Base-by-base conservation (phyloP, 768 basidiomycete genomes). In the Chalciporus pseudorubinellus region DNA sequence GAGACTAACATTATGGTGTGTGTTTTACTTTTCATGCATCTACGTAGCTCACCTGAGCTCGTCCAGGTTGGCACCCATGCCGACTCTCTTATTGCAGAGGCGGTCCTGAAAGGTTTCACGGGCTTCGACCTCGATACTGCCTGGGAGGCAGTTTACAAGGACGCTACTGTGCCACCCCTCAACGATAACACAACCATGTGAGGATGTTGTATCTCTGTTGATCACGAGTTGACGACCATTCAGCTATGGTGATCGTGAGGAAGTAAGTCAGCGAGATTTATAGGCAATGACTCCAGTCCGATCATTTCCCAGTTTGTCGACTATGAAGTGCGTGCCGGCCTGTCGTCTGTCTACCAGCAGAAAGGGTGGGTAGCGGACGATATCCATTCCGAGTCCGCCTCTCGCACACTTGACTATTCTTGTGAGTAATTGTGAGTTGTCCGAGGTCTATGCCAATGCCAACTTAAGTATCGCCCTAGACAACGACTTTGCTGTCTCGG, bases 1-100 rank as follows among this genome's bases (percentile, higher is more conserved):
- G 87, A 92, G 62, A 91, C 89, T 1, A 92, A 89, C 58, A 90
- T 91, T 58, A 92, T 92, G 89, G 83, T 82, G 49, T 5, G 22
- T 29, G 21, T 18, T 8, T 34, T 36, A 12, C 10, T 31, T 31
- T 13, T 31, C 29, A 26, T 13, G 5, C 20, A 22, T 22, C 21
- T 12, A 18, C 11, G 16, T 43, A 12, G 13, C 31, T 26, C 51
- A 11, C 39, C 12, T 44, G 3, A 46, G 12, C 12, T 24, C 24
- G 28, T 34, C 8, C 43, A 85, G 85, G 81, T 91, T 14, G 85
- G 77, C 10, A 91, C 88, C 0, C 88, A 93, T 57, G 87, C 87
- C 7, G 87, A 89, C 59, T 89, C 87, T 2, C 78, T 88, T 29
- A 74, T 90, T 21, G 83, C 88, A 0, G 85, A 88, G 63, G 87